Evolutionary conservation across 2,329 filamentous ascomycete species (phyloP), one percentile per base, ranked within the genome.

Genomic region (Botrytis medusae): DNA sequence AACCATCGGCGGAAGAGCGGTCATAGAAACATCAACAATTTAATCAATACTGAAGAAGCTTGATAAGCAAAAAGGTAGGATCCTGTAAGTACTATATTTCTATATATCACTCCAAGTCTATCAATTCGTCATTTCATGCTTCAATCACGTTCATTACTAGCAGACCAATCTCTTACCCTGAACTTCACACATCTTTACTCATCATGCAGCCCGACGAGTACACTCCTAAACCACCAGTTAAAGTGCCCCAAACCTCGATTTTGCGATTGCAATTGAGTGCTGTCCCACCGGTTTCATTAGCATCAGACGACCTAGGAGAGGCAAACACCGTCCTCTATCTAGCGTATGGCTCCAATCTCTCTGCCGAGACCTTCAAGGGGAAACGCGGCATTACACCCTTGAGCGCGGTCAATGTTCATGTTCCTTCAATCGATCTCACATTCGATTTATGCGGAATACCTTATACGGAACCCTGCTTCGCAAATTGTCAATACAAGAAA

Each of bases 291-390:
- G 71, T 78, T 46, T 75, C 77, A 22, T 57, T 25, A 20, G 76
- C 73, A 20, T 72, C 75, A 18, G 42, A 44, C 29, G 61, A 67
- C 54, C 76, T 73, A 7, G 54, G 62, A 34, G 73, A 76, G 61
- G 46, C 65, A n/a, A 73, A 76, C 54, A 92, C 92, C 1, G 86
- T 94, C 40, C 87, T 95, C 69, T 95, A 95, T 81, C 88, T 95
- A 34, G 95, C 95, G 18, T 98, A 98, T 81, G 96, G 95, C 77
- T 97, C 94, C 70, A 98, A 98, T 81, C 88, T 98, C 75, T 90
- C 87, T 74, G 89, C 91, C 22, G 85, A 93, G 81, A 97, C 93
- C 0, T 98, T 98, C 82, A 87, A 91, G 65, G 93, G 92, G 74
- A 85, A 83, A 74, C 91, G 95, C 70, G 91, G 91, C 74, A 95